A percentile compares a stretch with the other conserved stretches of the same genome.
phyloP scores from a whole-genome alignment of 2,329 filamentous ascomycete genomes.

The Cytospora chrysosperma region DNA sequence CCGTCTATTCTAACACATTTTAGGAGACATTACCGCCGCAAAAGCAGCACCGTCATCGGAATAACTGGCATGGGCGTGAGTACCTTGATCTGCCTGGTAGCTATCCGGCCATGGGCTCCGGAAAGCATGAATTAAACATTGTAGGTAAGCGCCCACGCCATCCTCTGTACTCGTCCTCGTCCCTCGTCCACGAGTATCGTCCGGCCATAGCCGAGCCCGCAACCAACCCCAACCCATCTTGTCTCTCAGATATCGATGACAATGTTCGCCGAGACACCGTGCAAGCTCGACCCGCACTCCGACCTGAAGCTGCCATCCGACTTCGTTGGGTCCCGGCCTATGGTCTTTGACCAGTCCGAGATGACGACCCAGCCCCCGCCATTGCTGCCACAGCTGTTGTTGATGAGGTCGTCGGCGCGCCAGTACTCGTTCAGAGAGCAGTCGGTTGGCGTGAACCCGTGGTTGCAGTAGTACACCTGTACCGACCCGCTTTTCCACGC shows the following conservation, averaged over 20 bases:
- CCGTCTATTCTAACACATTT: background rate
- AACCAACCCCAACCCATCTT: background rate
- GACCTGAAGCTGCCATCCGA: slow-evolving; percentile 19
- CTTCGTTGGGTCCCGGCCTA: slow-evolving; percentile 23
- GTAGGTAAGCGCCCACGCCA: slow-evolving; percentile 15
- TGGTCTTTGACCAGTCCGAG: slow-evolving; percentile 20
- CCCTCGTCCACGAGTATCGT: slow-evolving; percentile 8
- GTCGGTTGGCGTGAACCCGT: slow-evolving; percentile 12
- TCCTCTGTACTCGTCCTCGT: background rate
- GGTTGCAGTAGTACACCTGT: slow-evolving; percentile 24
- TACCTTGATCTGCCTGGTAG: background rate
- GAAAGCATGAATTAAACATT: background rate
- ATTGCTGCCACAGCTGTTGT: slow-evolving; percentile 14
- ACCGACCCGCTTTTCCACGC: slow-evolving; percentile 23
- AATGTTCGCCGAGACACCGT: slow-evolving; percentile 17
- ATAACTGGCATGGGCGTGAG: background rate
- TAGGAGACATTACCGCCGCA: background rate
- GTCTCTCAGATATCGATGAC: background rate
- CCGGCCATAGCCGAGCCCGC: background rate
- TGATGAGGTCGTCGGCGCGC: slow-evolving; percentile 24
- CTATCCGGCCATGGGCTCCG: background rate
- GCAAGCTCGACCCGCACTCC: slow-evolving; percentile 17
- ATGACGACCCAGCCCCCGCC: slow-evolving; percentile 23
- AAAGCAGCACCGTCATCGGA: background rate
- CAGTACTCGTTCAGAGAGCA: slow-evolving; percentile 24